phyloP scores from a whole-genome alignment of 2,329 filamentous ascomycete species.

The Cladosporium oxysporum region DNA sequence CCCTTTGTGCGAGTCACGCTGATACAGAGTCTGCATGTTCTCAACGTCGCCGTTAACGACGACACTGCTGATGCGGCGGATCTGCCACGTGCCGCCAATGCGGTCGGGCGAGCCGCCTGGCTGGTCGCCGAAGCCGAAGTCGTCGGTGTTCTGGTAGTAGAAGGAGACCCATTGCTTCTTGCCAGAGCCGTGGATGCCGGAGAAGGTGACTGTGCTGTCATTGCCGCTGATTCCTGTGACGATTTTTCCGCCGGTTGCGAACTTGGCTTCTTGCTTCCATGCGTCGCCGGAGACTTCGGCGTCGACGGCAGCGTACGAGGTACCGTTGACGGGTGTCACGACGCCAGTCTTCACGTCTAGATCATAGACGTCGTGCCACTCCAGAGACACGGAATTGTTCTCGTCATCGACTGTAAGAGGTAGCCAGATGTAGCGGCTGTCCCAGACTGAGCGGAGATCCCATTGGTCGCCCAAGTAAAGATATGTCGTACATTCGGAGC shows the following conservation, averaged over 20 bases:
- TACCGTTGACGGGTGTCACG: slow-evolving; percentile 50
- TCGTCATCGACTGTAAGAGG: slow-evolving; percentile 55
- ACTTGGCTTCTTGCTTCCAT: slow-evolving; percentile 58
- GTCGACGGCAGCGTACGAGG: slow-evolving; percentile 49
- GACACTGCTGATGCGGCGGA: slow-evolving; percentile 62
- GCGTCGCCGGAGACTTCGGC: slow-evolving; percentile 51
- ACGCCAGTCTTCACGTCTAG: slow-evolving; percentile 55
- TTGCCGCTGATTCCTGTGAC: slow-evolving; percentile 57
- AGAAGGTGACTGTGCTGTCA: slow-evolving; percentile 56
- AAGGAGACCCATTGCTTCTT: slow-evolving; percentile 60
- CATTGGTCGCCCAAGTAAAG: slow-evolving; percentile 71
- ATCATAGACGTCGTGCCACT: slow-evolving; percentile 60
- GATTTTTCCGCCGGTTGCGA: slow-evolving; percentile 51
- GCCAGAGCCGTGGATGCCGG: slow-evolving; percentile 51
- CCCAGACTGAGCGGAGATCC: slow-evolving; percentile 55
- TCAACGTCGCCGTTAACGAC: slow-evolving; percentile 57
- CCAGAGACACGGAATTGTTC: slow-evolving; percentile 49
- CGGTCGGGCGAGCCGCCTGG: slow-evolving; percentile 59
- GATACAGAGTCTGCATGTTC: slow-evolving; percentile 53
- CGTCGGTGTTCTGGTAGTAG: slow-evolving; percentile 61
- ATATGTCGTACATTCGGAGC: slow-evolving; percentile 38
- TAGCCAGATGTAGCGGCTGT: slow-evolving; percentile 60
- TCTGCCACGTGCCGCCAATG: slow-evolving; percentile 61
- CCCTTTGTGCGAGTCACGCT: slow-evolving; percentile 61
- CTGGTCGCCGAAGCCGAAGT: slow-evolving; percentile 60